Evolutionary conservation across 208 protist genomes (phyloP).

Genomic region (Kentomonas sorsogonicus): DNA sequence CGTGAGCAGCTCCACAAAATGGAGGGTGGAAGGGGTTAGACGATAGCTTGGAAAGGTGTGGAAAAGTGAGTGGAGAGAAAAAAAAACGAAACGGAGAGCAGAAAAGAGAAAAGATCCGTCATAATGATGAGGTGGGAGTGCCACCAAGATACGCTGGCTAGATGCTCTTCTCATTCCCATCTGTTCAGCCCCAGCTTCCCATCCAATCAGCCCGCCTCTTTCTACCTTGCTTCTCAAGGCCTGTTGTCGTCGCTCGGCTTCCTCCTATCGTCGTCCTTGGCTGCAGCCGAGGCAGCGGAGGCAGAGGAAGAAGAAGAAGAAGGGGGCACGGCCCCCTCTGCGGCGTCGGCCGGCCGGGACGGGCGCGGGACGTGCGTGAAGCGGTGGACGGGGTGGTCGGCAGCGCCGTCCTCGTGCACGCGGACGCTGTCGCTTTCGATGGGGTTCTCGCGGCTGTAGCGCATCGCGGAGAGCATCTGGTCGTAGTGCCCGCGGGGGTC

Average conservation of each 20-base stretch:
- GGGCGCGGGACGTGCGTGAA: constrained; percentile 83
- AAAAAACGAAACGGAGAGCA: constrained; percentile 4
- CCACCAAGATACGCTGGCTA: too few relatives aligned
- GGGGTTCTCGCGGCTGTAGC: constrained; percentile 45
- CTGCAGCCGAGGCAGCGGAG: neutral
- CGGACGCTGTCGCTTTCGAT: constrained; percentile 36
- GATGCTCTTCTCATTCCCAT: too few relatives aligned
- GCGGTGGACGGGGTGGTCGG: constrained; percentile 45
- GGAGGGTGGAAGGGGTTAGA: neutral
- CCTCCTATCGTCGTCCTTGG: neutral
- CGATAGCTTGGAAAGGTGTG: neutral
- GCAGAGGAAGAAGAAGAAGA: neutral
- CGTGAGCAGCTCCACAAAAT: neutral
- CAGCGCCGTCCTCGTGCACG: constrained; percentile 52
- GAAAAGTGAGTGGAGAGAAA: constrained; percentile 10
- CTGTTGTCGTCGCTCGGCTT: neutral
- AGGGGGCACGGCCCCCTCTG: neutral
- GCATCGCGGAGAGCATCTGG: constrained; percentile 57
- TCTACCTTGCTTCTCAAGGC: neutral
- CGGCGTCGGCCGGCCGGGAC: too few relatives aligned
- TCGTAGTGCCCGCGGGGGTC: constrained; percentile 80
- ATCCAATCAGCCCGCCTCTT: too few relatives aligned
- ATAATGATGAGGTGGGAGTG: too few relatives aligned
- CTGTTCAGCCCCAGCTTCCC: too few relatives aligned
- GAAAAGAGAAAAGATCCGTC: neutral